Evolutionary conservation across 1,284 basidiomycete species (phyloP).

Genomic region (Sphagnurus paluster): DNA sequence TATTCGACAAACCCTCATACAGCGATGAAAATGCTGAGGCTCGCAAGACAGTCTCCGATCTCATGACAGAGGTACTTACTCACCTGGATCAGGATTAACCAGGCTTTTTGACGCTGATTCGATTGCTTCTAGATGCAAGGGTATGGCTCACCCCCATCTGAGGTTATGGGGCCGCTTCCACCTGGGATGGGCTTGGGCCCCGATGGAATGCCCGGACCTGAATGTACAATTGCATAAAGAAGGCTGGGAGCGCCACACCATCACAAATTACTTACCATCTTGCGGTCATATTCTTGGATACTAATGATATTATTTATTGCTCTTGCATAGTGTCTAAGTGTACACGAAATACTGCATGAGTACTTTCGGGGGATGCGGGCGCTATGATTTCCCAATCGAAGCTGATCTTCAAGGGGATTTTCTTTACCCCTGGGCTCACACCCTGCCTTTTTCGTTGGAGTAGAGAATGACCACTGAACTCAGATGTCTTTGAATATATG

Average conservation of each 20-base stretch:
- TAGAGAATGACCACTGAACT: too few species aligned
- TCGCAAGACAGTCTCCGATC: conserved; percentile 55
- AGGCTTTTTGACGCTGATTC: background rate
- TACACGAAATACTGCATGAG: too few species aligned
- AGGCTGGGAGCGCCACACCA: background rate
- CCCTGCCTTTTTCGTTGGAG: too few species aligned
- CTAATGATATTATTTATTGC: background rate
- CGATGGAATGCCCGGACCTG: conserved; percentile 60
- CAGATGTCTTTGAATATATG: too few species aligned
- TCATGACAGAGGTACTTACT: conserved; percentile 74
- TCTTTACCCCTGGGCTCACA: too few species aligned
- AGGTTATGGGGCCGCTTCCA: conserved; percentile 91
- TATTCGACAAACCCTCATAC: conserved; percentile 74
- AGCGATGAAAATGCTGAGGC: conserved; percentile 59
- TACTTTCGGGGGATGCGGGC: too few species aligned
- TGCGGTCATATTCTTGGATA: background rate
- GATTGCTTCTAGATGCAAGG: conserved; percentile 76
- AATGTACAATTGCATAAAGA: conserved; percentile 44
- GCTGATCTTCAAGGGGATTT: too few species aligned
- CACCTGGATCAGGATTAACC: conserved; percentile 9
- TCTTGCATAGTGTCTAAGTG: too few species aligned
- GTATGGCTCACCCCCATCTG: conserved; percentile 84
- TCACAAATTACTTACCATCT: background rate
- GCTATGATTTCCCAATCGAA: too few species aligned
- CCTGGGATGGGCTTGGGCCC: conserved; percentile 65